Percentiles rank a stretch among this genome's conserved stretches.
phyloP scores from a whole-genome alignment of 257 asterid species.

The Solanum commersonii region DNA sequence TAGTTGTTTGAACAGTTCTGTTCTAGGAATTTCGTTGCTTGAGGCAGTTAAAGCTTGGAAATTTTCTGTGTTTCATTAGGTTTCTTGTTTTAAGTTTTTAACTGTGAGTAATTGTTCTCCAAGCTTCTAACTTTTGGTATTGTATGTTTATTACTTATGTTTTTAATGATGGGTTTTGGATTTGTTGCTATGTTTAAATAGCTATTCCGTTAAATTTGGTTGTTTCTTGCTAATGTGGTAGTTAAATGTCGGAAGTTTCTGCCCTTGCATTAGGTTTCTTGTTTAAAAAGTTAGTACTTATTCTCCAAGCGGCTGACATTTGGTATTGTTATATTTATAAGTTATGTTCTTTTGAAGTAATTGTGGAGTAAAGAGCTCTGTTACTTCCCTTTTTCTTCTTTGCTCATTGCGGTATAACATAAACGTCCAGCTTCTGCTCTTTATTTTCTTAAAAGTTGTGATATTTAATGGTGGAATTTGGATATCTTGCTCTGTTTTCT shows the following conservation, averaged over 20 bases:
- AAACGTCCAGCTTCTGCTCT: background rate
- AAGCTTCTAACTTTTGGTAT: background rate
- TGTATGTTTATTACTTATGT: background rate
- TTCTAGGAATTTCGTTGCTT: background rate
- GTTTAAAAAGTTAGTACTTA: background rate
- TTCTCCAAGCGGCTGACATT: background rate
- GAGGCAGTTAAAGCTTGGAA: background rate
- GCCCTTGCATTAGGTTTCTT: background rate
- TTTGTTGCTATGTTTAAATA: background rate
- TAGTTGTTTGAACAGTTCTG: background rate
- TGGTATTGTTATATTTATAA: background rate
- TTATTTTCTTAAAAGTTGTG: background rate
- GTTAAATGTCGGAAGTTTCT: background rate
- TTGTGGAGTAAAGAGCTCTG: background rate
- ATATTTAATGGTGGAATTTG: slow-evolving; percentile 2
- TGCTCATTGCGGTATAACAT: background rate
- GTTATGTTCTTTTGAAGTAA: background rate
- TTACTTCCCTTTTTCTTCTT: background rate
- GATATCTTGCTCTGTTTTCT: background rate
- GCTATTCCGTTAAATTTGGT: background rate
- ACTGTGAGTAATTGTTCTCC: background rate
- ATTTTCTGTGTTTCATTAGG: background rate
- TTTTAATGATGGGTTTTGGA: background rate
- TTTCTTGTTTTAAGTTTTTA: background rate
- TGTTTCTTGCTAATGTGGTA: background rate